phyloP scores from a whole-genome alignment of 2,329 filamentous ascomycete genomes.

The Aspergillus tanneri region DNA sequence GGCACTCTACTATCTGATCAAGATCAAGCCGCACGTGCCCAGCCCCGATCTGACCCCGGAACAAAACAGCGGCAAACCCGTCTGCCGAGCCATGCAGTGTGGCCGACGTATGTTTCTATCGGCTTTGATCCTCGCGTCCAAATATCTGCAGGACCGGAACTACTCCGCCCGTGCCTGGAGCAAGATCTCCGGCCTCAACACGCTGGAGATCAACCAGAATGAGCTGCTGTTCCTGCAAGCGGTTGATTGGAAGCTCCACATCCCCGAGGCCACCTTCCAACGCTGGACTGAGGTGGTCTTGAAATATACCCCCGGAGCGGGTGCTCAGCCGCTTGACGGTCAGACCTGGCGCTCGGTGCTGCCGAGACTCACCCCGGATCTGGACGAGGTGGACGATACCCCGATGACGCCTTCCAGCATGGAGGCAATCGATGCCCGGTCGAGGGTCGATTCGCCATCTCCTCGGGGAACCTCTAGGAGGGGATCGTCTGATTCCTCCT shows the following conservation, averaged over 20 bases:
- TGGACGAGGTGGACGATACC: slow-evolving; percentile 50
- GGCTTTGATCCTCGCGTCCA: slow-evolving; percentile 91
- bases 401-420: slow-evolving; percentile 32
- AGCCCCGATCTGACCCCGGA: slow-evolving; percentile 82
- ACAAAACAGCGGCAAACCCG: slow-evolving; percentile 70
- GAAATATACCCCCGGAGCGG: slow-evolving; percentile 68
- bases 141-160: slow-evolving; percentile 96
- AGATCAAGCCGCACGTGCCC: slow-evolving; percentile 88
- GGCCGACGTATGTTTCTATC: slow-evolving; percentile 96
- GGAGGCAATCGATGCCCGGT: slow-evolving; percentile 27
- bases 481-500: slow-evolving; percentile 12
- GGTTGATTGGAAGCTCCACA: slow-evolving; percentile 92
- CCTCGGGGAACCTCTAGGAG: slow-evolving; percentile 23
- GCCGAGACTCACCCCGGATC: slow-evolving; percentile 56
- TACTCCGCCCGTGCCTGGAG: slow-evolving; percentile 98
- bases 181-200: slow-evolving; percentile 95
- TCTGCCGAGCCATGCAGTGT: slow-evolving; percentile 81
- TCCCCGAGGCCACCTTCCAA: slow-evolving; percentile 83
- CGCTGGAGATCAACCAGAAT: slow-evolving; percentile 92
- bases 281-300: slow-evolving; percentile 92
- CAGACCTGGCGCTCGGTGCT: slow-evolving; percentile 51
- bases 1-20: slow-evolving; percentile 89
- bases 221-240: slow-evolving; percentile 88
- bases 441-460: slow-evolving; percentile 31
- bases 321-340: slow-evolving; percentile 38